A percentile compares a stretch with the other conserved stretches of the same genome.
These are phyloP conservation scores for Antitrichia curtipendula DNA, from an alignment of 225 moss, liverwort and hornwort species.

Conservation along the genomic window DNA sequence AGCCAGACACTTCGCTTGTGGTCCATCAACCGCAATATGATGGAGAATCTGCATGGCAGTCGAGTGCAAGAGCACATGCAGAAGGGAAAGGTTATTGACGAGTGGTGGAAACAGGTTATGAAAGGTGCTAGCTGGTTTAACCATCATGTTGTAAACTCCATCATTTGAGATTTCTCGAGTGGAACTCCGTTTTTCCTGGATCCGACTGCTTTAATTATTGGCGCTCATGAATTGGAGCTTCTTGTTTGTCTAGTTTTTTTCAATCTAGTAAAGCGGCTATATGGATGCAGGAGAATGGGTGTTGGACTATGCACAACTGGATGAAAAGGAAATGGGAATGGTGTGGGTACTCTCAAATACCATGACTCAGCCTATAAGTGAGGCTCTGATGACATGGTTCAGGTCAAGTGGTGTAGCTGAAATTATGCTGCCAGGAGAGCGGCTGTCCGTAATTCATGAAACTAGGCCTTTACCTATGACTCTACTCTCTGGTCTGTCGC, in stretches of 20 bases:
- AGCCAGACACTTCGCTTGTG: conserved; percentile 83
- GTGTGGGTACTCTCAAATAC: conserved; percentile 99
- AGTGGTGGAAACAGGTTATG: conserved; percentile 92
- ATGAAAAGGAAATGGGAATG: conserved; percentile 99
- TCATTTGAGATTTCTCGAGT: not conserved
- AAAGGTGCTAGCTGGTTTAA: conserved; percentile 35
- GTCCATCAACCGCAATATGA: conserved; percentile 93
- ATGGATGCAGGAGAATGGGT: conserved; percentile 73
- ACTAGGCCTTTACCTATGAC: conserved; percentile 76
- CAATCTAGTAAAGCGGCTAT: not conserved
- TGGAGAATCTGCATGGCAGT: conserved; percentile 88
- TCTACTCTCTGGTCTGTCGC: conserved; percentile 83
- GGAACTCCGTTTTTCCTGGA: not conserved
- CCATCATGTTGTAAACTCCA: not conserved
- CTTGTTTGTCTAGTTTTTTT: not conserved
- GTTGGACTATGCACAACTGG: conserved; percentile 79
- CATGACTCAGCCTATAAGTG: conserved; percentile 87
- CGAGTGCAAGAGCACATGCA: conserved; percentile 89
- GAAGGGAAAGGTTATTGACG: conserved; percentile 89
- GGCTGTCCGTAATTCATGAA: conserved; percentile 66
- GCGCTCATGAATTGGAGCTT: not conserved
- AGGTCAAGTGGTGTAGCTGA: conserved; percentile 78
- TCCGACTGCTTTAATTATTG: not conserved
- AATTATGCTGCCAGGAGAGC: conserved; percentile 54
- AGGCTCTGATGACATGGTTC: conserved; percentile 89